These are phyloP conservation scores for Ulota crispa DNA, from an alignment of 225 moss, liverwort and hornwort species.

Conservation along the genomic window DNA sequence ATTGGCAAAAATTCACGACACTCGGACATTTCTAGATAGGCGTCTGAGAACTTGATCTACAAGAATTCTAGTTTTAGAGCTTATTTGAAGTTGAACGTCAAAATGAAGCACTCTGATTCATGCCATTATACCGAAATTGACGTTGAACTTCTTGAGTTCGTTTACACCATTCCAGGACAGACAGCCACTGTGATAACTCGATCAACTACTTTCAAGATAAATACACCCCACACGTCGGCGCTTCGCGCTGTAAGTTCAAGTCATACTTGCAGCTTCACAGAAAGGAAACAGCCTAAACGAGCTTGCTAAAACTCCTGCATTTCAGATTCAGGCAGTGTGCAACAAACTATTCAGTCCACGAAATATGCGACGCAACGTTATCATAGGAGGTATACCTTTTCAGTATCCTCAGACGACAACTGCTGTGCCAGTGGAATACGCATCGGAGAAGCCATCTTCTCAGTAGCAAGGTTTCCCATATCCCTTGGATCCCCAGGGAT, in stretches of 20 bases:
- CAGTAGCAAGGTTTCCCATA: slow-evolving; percentile 18
- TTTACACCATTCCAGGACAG: not conserved
- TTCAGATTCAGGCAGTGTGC: not conserved
- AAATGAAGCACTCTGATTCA: not conserved
- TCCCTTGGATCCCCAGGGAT: slow-evolving; percentile 30
- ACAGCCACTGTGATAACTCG: not conserved
- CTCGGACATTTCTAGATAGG: not conserved
- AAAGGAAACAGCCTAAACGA: not conserved
- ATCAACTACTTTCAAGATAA: not conserved
- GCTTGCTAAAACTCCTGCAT: not conserved
- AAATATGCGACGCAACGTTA: not conserved
- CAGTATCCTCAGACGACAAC: slow-evolving; percentile 12
- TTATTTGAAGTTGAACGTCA: not conserved
- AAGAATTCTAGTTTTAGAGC: not conserved
- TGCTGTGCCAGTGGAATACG: slow-evolving; percentile 27
- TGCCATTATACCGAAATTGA: not conserved
- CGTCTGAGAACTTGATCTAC: not conserved
- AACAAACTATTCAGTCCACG: not conserved
- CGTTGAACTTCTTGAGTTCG: not conserved
- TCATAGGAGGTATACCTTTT: slow-evolving; percentile 28
- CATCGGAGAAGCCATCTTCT: slow-evolving; percentile 1
- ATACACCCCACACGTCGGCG: not conserved
- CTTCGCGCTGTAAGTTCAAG: not conserved
- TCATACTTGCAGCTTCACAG: not conserved
- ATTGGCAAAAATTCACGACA: not conserved